phyloP scores from a whole-genome alignment of 179 eudicot species.

The Vitellaria paradoxa region DNA sequence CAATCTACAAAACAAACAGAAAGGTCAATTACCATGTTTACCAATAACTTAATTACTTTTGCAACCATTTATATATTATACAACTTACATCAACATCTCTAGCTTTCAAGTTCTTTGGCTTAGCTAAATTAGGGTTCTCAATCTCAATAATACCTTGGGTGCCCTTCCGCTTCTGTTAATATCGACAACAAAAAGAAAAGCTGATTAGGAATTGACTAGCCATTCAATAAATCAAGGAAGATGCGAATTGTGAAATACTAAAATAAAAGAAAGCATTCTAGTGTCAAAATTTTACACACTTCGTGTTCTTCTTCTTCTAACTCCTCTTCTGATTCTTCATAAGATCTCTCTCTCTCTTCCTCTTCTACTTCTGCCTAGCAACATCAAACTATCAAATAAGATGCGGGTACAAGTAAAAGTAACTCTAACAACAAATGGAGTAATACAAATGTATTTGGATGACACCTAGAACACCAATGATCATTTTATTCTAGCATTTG shows the following conservation, averaged over 20 bases:
- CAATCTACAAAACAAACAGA: slow-evolving; percentile 46
- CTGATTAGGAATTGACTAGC: slow-evolving; percentile 11
- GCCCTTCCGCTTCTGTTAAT: slow-evolving; percentile 66
- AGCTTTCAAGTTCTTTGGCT: slow-evolving; percentile 81
- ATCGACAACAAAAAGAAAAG: slow-evolving; percentile 10
- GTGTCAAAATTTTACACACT: slow-evolving; percentile 25
- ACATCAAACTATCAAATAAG: slow-evolving; percentile 3
- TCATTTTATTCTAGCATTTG: neutral
- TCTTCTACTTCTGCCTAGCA: slow-evolving; percentile 57
- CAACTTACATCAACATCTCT: slow-evolving; percentile 76
- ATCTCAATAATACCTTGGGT: slow-evolving; percentile 83
- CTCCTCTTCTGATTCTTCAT: slow-evolving; percentile 74
- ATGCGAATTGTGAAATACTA: neutral
- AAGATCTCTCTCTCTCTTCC: slow-evolving; percentile 53
- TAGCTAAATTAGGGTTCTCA: slow-evolving; percentile 86
- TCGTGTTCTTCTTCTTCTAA: slow-evolving; percentile 49
- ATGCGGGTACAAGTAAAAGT: neutral
- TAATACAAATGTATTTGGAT: neutral
- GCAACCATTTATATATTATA: neutral
- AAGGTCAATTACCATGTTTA: neutral
- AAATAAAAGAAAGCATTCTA: neutral
- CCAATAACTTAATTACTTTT: neutral
- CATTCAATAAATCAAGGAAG: neutral
- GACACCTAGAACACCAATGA: neutral
- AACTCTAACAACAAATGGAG: neutral